Conservation (phyloP, 2,329 filamentous ascomycete species). For the Epichloe scottii region DNA sequence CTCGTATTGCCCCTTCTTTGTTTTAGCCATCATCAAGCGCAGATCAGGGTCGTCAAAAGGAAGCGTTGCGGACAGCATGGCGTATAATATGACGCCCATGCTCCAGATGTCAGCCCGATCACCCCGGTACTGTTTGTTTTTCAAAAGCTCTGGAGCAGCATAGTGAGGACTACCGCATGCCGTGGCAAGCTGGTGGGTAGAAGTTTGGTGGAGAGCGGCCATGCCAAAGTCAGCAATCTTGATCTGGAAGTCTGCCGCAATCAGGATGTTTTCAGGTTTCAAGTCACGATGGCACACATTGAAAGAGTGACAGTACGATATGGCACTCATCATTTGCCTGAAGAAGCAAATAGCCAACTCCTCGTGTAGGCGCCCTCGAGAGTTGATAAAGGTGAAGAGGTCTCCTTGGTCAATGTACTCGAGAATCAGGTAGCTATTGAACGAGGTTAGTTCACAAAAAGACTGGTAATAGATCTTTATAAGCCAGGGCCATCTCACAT, state of each 20-base stretch:
- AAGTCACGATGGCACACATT: constrained; percentile 93
- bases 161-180: constrained; percentile 96
- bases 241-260: constrained; percentile 63
- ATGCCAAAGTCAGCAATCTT: constrained; percentile 98
- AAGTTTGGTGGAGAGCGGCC: constrained; percentile 78
- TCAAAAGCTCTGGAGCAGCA: constrained; percentile 82
- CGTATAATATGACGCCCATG: constrained; percentile 79
- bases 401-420: constrained; percentile 76
- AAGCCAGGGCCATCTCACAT: constrained; percentile 49
- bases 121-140: constrained; percentile 65
- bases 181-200: constrained; percentile 67
- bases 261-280: constrained; percentile 92
- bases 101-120: constrained; percentile 91
- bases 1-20: constrained; percentile 45
- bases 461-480: neutral
- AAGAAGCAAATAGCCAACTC: constrained; percentile 75
- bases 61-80: constrained; percentile 69
- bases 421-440: constrained; percentile 75
- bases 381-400: constrained; percentile 75
- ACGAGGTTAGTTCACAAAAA: constrained; percentile 6
- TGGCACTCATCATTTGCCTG: constrained; percentile 81
- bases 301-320: constrained; percentile 87
- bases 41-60: constrained; percentile 67
- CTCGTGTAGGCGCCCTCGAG: constrained; percentile 61
- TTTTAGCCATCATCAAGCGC: constrained; percentile 46